Evolutionary conservation across 2,329 filamentous ascomycete species (phyloP).

Genomic region (Zymoseptoria brevis): DNA sequence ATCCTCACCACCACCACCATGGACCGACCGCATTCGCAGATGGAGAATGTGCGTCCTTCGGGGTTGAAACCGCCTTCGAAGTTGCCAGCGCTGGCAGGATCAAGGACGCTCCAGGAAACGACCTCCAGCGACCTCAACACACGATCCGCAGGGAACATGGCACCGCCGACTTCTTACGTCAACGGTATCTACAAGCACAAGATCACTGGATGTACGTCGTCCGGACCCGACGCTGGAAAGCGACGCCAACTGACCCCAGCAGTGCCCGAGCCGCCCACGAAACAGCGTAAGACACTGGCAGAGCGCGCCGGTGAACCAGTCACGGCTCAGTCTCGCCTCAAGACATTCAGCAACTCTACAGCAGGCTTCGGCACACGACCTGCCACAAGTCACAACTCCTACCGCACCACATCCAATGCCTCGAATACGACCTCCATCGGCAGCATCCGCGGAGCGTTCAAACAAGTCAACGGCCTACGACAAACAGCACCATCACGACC

Average conservation of each 20-base stretch:
- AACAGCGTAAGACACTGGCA: constrained; percentile 42
- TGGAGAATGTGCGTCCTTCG: constrained; percentile 28
- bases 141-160: constrained; percentile 36
- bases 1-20: constrained; percentile 10
- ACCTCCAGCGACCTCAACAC: constrained; percentile 40
- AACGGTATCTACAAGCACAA: constrained; percentile 40
- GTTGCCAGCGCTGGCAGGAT: constrained; percentile 20
- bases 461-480: constrained; percentile 32
- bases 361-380: constrained; percentile 17
- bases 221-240: constrained; percentile 4
- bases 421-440: constrained; percentile 37
- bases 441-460: constrained; percentile 38
- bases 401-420: constrained; percentile 35
- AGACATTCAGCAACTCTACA: constrained; percentile 5
- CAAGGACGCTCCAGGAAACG: constrained; percentile 22
- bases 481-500: constrained; percentile 7
- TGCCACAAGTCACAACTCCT: constrained; percentile 27
- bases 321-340: neutral
- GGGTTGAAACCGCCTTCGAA: constrained; percentile 26
- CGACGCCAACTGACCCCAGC: constrained; percentile 16
- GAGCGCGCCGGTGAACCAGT: constrained; percentile 43
- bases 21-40: constrained; percentile 24
- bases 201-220: constrained; percentile 40
- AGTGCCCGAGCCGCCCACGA: constrained; percentile 42
- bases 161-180: constrained; percentile 7